Conservation (phyloP, 2,329 filamentous ascomycete species). For the Fusarium floridanum region DNA sequence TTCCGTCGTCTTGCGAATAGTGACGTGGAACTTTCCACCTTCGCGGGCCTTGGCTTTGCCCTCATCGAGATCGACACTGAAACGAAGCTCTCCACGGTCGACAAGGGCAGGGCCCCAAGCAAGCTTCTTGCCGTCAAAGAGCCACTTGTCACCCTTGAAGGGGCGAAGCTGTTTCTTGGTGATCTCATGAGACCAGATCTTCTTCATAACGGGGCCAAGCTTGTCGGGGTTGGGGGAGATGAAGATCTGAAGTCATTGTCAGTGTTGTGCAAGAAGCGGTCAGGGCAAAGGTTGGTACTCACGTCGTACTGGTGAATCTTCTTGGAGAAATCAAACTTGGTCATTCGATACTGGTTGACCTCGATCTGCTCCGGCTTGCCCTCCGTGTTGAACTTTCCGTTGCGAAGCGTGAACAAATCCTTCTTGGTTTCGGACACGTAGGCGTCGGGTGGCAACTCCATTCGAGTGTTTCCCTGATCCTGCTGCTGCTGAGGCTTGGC, state of each 20-base stretch:
- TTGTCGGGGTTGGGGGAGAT: conserved; percentile 75
- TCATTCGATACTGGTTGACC: conserved; percentile 83
- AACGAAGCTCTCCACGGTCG: conserved; percentile 62
- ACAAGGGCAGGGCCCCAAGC: conserved; percentile 74
- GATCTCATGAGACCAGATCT: conserved; percentile 77
- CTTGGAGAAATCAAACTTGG: conserved; percentile 65
- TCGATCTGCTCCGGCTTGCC: conserved; percentile 68
- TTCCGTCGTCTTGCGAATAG: conserved; percentile 73
- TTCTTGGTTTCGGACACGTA: conserved; percentile 56
- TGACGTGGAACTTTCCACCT: conserved; percentile 69
- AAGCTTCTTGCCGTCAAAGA: conserved; percentile 87
- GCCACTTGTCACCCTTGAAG: conserved; percentile 64
- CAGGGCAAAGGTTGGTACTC: conserved; percentile 56
- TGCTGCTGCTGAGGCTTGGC: conserved; percentile 50
- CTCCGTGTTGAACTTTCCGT: conserved; percentile 64
- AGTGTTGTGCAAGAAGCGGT: conserved; percentile 3
- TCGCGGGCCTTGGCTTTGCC: conserved; percentile 61
- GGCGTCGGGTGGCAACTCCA: conserved; percentile 71
- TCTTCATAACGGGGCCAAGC: conserved; percentile 73
- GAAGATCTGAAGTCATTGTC: conserved; percentile 64
- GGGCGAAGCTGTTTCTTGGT: conserved; percentile 68
- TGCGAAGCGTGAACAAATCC: conserved; percentile 52
- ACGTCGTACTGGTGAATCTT: conserved; percentile 89
- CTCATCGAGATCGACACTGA: conserved; percentile 79
- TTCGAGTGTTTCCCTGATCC: conserved; percentile 59